Evolutionary conservation across 2,329 filamentous ascomycete genomes (phyloP), one percentile per base, ranked within the genome.

Genomic region (Cytospora piceae): DNA sequence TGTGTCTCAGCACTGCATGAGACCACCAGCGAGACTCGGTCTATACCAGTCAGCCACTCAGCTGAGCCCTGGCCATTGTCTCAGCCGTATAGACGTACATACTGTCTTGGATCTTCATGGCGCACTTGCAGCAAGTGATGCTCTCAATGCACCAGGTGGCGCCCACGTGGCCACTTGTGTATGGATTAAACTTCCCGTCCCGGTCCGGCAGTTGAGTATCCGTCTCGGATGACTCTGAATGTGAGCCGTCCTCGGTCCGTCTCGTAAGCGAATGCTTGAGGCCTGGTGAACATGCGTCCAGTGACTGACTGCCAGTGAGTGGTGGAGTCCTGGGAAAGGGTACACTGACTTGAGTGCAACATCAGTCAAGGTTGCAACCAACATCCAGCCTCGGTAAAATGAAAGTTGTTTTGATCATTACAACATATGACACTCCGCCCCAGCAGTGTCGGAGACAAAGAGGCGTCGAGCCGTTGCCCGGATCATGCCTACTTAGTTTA

Each of bases 1-100:
- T n/a, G n/a, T 46, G 42, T 46, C 42, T 46, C 42, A 46, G 42
- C 20, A 22, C 42, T 46, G 42, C 42, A 46, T 46, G 42, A 46
- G n/a, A n/a, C 42, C 17, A 22, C 42, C 20, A n/a, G 15, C 39
- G 8, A 34, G 32, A 34, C 8, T 6, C 32, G 12, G 32, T 34
- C 12, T 14, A 9, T 34, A 34, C 12, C 32, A 34, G 4, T 34
- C 9, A 2, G 12, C 32, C 32, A 34, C 39, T 42, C 39, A 42
- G 42, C 42, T 46, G 42, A 46, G 42, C 42, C 20, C 8, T 22
- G 20, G n/a, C 0, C 8, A 46, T 22, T 46, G 42, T 46, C 42
- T 46, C 42, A 46, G 42, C 20, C 20, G 9, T 46, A 46, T 22
- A 11, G 2, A 4, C 12, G 2, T 5, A 15, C 12, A 6, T 39